Percentiles rank a stretch among this genome's conserved stretches.
Evolutionary conservation across 306 rosid genomes (phyloP).

Genomic region (Styphnolobium japonicum): DNA sequence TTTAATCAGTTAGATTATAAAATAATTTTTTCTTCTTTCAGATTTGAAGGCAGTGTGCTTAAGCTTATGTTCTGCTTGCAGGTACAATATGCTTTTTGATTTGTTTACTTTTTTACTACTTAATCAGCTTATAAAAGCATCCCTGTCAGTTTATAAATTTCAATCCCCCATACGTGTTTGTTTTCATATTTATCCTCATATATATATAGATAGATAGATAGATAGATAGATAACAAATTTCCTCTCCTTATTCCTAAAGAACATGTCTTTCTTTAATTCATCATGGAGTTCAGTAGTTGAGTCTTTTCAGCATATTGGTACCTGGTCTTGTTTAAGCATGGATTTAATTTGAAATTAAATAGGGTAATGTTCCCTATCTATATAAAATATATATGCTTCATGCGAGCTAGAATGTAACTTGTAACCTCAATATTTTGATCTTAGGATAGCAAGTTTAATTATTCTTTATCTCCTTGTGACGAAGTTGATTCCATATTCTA

Average conservation of each 20-base stretch:
- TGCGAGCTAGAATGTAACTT: background rate
- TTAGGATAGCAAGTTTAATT: background rate
- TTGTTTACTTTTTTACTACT: too few relatives aligned
- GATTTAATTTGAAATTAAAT: background rate
- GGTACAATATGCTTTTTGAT: too few relatives aligned
- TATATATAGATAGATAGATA: too few relatives aligned
- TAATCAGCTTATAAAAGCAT: too few relatives aligned
- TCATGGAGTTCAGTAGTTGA: background rate
- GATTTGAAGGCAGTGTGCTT: too few relatives aligned
- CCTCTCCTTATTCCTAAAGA: conserved; percentile 9
- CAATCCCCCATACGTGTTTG: too few relatives aligned
- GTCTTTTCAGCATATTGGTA: conserved; percentile 32
- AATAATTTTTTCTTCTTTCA: too few relatives aligned
- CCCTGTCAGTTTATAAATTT: too few relatives aligned
- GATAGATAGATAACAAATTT: too few relatives aligned
- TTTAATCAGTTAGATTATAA: too few relatives aligned
- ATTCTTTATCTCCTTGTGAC: conserved; percentile 1
- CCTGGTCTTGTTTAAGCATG: background rate
- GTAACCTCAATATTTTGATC: background rate
- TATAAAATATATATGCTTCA: background rate
- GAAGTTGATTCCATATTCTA: conserved; percentile 32
- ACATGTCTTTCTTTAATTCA: conserved; percentile 22
- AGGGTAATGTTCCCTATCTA: background rate
- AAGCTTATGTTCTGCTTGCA: too few relatives aligned
- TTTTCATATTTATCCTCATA: too few relatives aligned